A percentile compares a stretch with the other conserved stretches of the same genome.
phyloP scores from a whole-genome alignment of 768 basidiomycete genomes.

The Lepiota venenata region DNA sequence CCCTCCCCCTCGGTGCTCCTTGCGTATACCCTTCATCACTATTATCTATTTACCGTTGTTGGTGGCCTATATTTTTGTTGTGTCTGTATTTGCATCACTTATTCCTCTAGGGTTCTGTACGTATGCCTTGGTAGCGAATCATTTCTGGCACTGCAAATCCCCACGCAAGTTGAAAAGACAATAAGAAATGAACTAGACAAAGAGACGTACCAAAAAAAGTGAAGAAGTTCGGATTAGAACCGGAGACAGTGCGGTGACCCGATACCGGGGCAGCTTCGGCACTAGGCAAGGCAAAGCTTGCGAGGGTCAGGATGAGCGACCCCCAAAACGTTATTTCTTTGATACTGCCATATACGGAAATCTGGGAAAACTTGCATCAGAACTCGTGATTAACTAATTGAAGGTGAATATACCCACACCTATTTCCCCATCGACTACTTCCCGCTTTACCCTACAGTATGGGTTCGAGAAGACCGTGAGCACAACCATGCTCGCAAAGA shows the following conservation, averaged over 20 bases:
- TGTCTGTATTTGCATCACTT: constrained; percentile 10
- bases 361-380: neutral
- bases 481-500: too few species aligned
- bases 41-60: constrained; percentile 7
- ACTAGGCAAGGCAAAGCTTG: neutral
- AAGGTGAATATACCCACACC: constrained; percentile 5
- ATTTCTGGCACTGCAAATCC: constrained; percentile 22
- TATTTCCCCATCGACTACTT: neutral
- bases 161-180: constrained; percentile 20
- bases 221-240: constrained; percentile 16
- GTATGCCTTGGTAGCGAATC: constrained; percentile 17
- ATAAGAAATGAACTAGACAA: constrained; percentile 22
- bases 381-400: neutral
- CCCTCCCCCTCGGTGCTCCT: constrained; percentile 16
- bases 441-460: neutral
- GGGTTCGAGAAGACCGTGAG: too few species aligned
- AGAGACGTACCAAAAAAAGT: constrained; percentile 19
- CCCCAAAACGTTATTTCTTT: constrained; percentile 2
- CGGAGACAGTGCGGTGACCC: constrained; percentile 14
- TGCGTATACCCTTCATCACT: constrained; percentile 21
- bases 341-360: constrained; percentile 6
- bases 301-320: constrained; percentile 6
- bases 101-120: constrained; percentile 16
- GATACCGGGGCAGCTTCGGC: constrained; percentile 13
- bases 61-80: constrained; percentile 1